Percentiles rank a stretch among this genome's conserved stretches.
These are phyloP conservation scores for Acacia melanoxylon DNA, from an alignment of 306 rosid species.

Conservation along the genomic window DNA sequence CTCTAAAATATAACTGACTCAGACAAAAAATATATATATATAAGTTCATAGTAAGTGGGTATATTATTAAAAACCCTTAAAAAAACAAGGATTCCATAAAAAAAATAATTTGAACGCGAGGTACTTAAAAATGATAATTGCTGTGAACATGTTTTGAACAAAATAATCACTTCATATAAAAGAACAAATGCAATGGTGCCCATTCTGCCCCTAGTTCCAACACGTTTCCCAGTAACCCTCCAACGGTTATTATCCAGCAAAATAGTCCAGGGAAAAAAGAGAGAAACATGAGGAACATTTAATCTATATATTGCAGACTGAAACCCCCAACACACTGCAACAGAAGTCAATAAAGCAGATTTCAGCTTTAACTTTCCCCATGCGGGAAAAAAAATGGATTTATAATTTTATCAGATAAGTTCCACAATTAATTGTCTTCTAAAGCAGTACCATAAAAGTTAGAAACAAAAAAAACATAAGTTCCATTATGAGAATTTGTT, in stretches of 20 bases:
- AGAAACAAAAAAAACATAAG: constrained; percentile 7
- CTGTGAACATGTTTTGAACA: neutral
- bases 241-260: constrained; percentile 7
- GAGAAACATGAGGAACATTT: neutral
- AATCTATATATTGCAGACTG: neutral
- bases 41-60: neutral
- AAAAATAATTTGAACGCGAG: neutral
- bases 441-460: neutral
- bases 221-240: neutral
- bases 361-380: constrained; percentile 16
- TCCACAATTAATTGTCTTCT: constrained; percentile 12
- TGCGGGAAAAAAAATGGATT: neutral
- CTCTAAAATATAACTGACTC: constrained; percentile 8
- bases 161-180: neutral
- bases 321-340: constrained; percentile 6
- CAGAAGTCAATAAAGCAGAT: constrained; percentile 10
- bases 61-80: neutral
- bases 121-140: neutral
- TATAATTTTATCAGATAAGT: neutral
- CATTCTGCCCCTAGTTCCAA: neutral
- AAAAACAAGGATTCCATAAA: neutral
- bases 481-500: constrained; percentile 6
- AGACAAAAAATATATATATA: neutral
- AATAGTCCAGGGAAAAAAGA: neutral
- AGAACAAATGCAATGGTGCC: constrained; percentile 18